Percentiles rank a stretch among this genome's conserved stretches.
Conservation (phyloP, 495 filamentous ascomycete species). For the Penicillium bialowiezense region DNA sequence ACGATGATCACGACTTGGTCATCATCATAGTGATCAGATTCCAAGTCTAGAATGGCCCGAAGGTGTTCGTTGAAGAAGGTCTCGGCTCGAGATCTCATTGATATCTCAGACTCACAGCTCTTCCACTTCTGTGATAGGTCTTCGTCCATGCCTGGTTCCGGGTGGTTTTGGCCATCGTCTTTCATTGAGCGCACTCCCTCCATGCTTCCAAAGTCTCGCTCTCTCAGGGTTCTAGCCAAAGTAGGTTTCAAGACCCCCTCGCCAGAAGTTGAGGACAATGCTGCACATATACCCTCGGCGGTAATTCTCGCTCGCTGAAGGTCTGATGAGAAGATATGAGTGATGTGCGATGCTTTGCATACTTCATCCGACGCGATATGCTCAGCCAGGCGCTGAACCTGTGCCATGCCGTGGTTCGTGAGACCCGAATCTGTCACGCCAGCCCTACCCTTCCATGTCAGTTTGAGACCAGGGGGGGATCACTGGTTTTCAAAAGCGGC, state of each 20-base stretch:
- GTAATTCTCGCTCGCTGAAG: slow-evolving; percentile 71
- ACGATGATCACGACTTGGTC: slow-evolving; percentile 45
- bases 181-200: slow-evolving; percentile 13
- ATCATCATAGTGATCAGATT: slow-evolving; percentile 47
- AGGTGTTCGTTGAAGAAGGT: slow-evolving; percentile 62
- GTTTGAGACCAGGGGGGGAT: no score
- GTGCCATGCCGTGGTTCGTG: slow-evolving; percentile 77
- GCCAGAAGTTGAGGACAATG: not conserved
- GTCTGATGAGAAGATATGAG: slow-evolving; percentile 75
- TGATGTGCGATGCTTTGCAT: slow-evolving; percentile 42
- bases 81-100: slow-evolving; percentile 61
- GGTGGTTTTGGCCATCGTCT: not conserved
- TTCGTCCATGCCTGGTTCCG: no score
- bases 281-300: slow-evolving; percentile 25
- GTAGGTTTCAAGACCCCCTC: slow-evolving; percentile 7
- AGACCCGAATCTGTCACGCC: slow-evolving; percentile 74
- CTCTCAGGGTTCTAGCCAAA: slow-evolving; percentile 21
- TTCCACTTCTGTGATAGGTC: not conserved
- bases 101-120: slow-evolving; percentile 45
- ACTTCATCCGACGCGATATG: slow-evolving; percentile 10
- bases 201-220: slow-evolving; percentile 27
- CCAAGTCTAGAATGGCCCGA: not conserved
- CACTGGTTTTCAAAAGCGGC: no score
- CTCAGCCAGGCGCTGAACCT: slow-evolving; percentile 60
- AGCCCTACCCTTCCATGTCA: slow-evolving; percentile 51